Conservation (phyloP, 129 eudicot species). For the Artemisia tridentata region DNA sequence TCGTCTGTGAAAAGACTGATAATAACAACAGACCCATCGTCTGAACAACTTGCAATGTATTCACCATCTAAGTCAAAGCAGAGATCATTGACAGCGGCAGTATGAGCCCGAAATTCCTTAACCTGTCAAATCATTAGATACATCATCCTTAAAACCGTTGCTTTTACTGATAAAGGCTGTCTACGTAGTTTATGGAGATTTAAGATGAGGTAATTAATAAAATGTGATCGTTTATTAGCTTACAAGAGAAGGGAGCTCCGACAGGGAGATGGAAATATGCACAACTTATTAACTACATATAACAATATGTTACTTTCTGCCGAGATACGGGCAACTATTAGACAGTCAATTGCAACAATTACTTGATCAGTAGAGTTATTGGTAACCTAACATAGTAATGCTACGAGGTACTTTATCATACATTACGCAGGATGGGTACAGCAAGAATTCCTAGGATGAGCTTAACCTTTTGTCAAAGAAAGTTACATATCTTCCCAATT, state of each 20-base stretch:
- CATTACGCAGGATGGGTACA: slow-evolving; percentile 2
- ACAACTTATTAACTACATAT: too few species aligned
- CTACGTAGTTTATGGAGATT: slow-evolving; percentile 3
- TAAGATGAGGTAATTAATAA: not conserved
- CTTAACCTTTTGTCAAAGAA: not conserved
- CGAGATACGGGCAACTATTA: not conserved
- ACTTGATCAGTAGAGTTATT: slow-evolving; percentile 1
- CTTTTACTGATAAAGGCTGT: not conserved
- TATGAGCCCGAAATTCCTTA: slow-evolving; percentile 77
- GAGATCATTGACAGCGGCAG: slow-evolving; percentile 89
- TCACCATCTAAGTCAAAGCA: slow-evolving; percentile 92
- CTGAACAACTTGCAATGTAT: slow-evolving; percentile 95
- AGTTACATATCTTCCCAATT: not conserved
- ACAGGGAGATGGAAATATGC: not conserved
- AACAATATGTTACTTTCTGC: too few species aligned
- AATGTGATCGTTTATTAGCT: slow-evolving; percentile 7
- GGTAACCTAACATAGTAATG: not conserved
- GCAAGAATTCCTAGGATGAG: slow-evolving; percentile 10
- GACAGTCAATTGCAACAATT: not conserved
- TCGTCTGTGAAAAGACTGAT: slow-evolving; percentile 89
- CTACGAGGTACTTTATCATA: not conserved
- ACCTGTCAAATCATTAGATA: slow-evolving; percentile 48
- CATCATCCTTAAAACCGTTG: slow-evolving; percentile 13
- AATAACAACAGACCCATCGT: slow-evolving; percentile 92
- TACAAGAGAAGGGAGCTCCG: not conserved